These are phyloP conservation scores for Solanum pinnatisectum DNA, from an alignment of 257 asterid species.

Conservation along the genomic window DNA sequence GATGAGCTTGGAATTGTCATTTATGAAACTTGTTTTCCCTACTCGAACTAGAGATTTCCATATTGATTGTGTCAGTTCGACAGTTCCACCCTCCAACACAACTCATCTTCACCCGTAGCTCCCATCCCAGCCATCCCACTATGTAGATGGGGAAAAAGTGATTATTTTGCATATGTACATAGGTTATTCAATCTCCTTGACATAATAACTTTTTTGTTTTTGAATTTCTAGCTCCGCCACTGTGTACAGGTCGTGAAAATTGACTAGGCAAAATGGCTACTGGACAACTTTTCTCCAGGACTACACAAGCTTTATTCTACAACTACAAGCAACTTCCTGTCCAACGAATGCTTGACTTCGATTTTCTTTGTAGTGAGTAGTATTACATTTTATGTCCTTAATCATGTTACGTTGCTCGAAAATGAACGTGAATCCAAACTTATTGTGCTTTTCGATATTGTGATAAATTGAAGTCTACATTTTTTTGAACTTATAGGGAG, in stretches of 20 bases:
- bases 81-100: not conserved
- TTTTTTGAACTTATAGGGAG: constrained; percentile 47
- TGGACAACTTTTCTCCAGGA: constrained; percentile 77
- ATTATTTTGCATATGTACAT: too few relatives aligned
- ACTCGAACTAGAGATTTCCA: not conserved
- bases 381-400: constrained; percentile 1
- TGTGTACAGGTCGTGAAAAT: constrained; percentile 14
- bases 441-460: not conserved
- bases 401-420: not conserved
- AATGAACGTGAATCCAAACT: not conserved
- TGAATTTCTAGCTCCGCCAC: not conserved
- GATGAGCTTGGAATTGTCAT: too few relatives aligned
- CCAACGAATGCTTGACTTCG: constrained; percentile 98
- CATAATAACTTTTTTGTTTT: not conserved
- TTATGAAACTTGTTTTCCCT: too few relatives aligned
- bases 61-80: not conserved
- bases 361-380: constrained; percentile 87
- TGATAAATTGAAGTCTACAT: not conserved
- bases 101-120: not conserved
- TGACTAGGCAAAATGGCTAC: constrained; percentile 55
- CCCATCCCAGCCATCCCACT: not conserved
- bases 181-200: not conserved
- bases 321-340: constrained; percentile 91
- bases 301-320: constrained; percentile 85
- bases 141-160: not conserved